Evolutionary conservation across 2,329 filamentous ascomycete species (phyloP), one percentile per base, ranked within the genome.

Genomic region (Geosmithia morbida): DNA sequence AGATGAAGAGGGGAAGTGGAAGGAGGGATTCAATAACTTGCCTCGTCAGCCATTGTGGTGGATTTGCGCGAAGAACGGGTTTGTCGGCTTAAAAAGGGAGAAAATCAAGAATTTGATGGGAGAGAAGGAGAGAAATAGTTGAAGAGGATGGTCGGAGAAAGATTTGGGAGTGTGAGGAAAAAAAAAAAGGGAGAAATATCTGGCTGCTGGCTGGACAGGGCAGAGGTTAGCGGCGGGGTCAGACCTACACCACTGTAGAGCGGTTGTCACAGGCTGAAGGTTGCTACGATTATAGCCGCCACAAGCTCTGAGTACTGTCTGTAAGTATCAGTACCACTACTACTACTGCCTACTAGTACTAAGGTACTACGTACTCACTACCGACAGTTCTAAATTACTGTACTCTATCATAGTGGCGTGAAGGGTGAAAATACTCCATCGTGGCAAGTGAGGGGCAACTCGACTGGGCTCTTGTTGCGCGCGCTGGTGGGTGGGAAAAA

Each of bases 31-130:
- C 17, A 20, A 6, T 14, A 41, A 39, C 44, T n/a, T 41, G 65
- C 73, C 69, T 68, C 74, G 62, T 77, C 74, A 59, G 74, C 65
- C 75, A 79, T 79, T 60, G 66, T 76, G 73, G 70, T 62, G 62
- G 62, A 64, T 65, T 68, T 60, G 57, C 58, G 62, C 59, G 61
- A 57, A 60, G 59, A 54, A 53, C 54, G 56, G 57, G 51, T 52
- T 61, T 55, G 54, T 55, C 48, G 46, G 50, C 45, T 52, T 50
- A 52, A 52, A 51, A 47, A 48, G 51, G 53, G 53, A 37, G 33
- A 11, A 37, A 7, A 37, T 37, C 10, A 16, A 37, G 33, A 16
- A 37, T 37, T 37, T 37, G 33, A 37, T 37, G 33, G 22, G 33
- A 37, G 18, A 50, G 54, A 43, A 43, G 19, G 20, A 52, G 48